Evolutionary conservation across 768 basidiomycete genomes (phyloP).

Genomic region (Arthromyces matolae): DNA sequence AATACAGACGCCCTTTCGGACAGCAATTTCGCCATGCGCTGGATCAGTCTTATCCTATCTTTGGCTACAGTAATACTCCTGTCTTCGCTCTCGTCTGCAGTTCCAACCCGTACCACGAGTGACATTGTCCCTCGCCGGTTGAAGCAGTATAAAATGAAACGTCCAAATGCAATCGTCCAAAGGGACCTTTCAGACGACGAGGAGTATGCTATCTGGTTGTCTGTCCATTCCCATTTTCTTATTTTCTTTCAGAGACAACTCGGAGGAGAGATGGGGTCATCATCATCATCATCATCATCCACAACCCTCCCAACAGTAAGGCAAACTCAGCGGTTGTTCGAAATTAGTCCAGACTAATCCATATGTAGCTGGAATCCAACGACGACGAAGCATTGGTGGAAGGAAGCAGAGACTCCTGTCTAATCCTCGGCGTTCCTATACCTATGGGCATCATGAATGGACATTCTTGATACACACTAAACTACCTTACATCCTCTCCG

Average conservation of each 20-base stretch:
- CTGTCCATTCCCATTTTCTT: neutral
- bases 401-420: neutral
- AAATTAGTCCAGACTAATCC: neutral
- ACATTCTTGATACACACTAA: slow-evolving; percentile 3
- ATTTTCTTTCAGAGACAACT: neutral
- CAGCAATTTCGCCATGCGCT: slow-evolving; percentile 9
- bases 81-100: slow-evolving; percentile 5
- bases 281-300: neutral
- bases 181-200: neutral
- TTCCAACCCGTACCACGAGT: slow-evolving; percentile 5
- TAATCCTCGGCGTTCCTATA: slow-evolving; percentile 6
- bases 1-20: neutral
- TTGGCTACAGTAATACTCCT: neutral
- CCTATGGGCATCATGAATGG: neutral
- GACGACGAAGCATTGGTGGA: slow-evolving; percentile 1
- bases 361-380: neutral
- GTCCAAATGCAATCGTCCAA: neutral
- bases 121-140: slow-evolving; percentile 5
- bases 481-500: slow-evolving; percentile 5
- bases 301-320: slow-evolving; percentile 11
- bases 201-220: neutral
- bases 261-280: neutral
- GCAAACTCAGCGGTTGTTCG: neutral
- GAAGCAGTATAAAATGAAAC: slow-evolving; percentile 18
- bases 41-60: slow-evolving; percentile 3